Base-by-base conservation (phyloP, 176 grass and related monocot genomes). In the Carex littledalei region DNA sequence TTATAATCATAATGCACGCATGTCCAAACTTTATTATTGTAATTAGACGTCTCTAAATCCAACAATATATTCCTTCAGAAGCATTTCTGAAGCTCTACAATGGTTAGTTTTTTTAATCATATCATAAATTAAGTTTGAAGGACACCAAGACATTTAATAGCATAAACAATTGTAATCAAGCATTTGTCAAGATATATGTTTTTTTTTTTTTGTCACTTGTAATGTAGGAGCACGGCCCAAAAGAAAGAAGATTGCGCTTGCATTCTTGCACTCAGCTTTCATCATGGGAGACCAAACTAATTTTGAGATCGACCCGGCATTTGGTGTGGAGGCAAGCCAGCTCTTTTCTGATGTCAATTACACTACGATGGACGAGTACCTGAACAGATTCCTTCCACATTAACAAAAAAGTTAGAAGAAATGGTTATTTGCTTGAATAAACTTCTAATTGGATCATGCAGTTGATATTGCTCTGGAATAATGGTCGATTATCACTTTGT, bases 341-440 rank as follows among this genome's bases (percentile, higher is more conserved):
- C 89, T 95, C 18, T 95, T 84, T 83, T 91, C 91, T 24, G 85
- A 91, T 22, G 81, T 93, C 47, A 88, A 88, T 10, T 95, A 93
- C 84, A 93, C 89, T 18, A 88, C 85, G 31, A 82, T 95, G 1
- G 82, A 93, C 29, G 85, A 91, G n/a, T 92, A 88, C 52, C 90
- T 95, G 34, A 53, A 91, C 57, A 63, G n/a, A 15, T 67, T 93
- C 39, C 73, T 92, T 21, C 92, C 50, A 88, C 12, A 18, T 10
- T 84, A 62, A 62, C n/a, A 8, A 62, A 21, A 62, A 8, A 62
- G n/a, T 39, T 1, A 62, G 20, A 22, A 22, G 59, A 62, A 62
- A 21, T 24, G 18, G 17, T 62, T n/a, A 18, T 62, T 22, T 21
- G 20, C 17, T 60, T 60, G 16, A 60, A 60, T 20, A 50, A 60